Evolutionary conservation across 805 yeast genomes (phyloP).

Genomic region (Schwanniomyces sp.): DNA sequence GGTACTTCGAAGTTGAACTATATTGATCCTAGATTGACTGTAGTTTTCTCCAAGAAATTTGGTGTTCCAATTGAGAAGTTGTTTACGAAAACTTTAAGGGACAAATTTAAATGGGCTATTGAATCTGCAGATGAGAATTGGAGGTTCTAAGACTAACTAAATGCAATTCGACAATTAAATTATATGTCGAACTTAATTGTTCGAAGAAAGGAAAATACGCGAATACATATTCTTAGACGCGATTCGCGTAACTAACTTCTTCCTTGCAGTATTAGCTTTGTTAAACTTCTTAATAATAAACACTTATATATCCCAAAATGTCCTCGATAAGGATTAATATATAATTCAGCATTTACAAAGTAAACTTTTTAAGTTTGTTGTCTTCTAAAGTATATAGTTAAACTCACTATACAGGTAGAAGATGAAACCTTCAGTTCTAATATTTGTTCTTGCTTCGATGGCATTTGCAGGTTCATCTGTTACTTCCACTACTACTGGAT

Average conservation of each 20-base stretch:
- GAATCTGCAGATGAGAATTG: conserved; percentile 86
- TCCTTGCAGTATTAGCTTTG: background rate
- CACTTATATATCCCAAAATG: background rate
- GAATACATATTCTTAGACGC: conserved; percentile 1
- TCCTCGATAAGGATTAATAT: background rate
- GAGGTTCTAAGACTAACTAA: conserved; percentile 54
- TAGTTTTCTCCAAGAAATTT: conserved; percentile 81
- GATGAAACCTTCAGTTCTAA: background rate
- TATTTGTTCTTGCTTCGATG: background rate
- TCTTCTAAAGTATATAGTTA: too few species aligned
- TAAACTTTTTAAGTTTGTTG: too few species aligned
- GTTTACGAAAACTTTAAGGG: conserved; percentile 87
- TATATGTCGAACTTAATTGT: background rate
- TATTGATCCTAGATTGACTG: conserved; percentile 91
- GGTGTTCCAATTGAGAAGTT: conserved; percentile 90
- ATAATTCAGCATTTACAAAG: background rate
- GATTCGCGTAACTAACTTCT: conserved; percentile 3
- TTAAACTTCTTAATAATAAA: background rate
- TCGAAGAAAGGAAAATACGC: background rate
- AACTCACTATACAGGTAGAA: too few species aligned
- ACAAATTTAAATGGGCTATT: conserved; percentile 94
- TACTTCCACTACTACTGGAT: background rate
- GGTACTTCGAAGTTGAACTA: conserved; percentile 94
- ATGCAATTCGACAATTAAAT: background rate
- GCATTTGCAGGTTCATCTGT: background rate